Conservation (phyloP, 2,329 filamentous ascomycete species). For the Graphiopsis chlorocephala region DNA sequence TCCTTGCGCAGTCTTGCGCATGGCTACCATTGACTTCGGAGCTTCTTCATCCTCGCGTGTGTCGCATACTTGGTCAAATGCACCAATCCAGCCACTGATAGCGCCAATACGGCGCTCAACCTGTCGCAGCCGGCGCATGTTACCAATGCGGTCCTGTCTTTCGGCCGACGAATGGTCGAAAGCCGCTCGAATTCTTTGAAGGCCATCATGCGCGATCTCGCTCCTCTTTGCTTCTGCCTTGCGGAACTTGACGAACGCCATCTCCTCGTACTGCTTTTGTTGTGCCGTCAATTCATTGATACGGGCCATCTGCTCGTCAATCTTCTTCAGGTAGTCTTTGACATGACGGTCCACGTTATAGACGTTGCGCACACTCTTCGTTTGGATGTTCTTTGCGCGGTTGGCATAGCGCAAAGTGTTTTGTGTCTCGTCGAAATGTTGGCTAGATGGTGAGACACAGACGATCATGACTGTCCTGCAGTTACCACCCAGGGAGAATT, state of each 20-base stretch:
- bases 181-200: slow-evolving; percentile 74
- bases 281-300: slow-evolving; percentile 95
- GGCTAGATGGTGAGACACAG: slow-evolving; percentile 92
- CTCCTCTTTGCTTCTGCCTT: slow-evolving; percentile 88
- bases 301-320: slow-evolving; percentile 94
- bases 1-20: slow-evolving; percentile 85
- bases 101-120: slow-evolving; percentile 82
- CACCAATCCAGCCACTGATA: slow-evolving; percentile 88
- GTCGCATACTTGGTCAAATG: slow-evolving; percentile 81
- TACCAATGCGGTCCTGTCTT: slow-evolving; percentile 71
- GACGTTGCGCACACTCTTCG: slow-evolving; percentile 97
- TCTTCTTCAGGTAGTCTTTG: slow-evolving; percentile 98
- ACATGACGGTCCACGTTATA: slow-evolving; percentile 99
- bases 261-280: slow-evolving; percentile 80
- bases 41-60: slow-evolving; percentile 65
- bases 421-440: slow-evolving; percentile 96
- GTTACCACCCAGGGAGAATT: slow-evolving; percentile 95
- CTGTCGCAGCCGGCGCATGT: slow-evolving; percentile 77
- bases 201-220: slow-evolving; percentile 69
- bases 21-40: slow-evolving; percentile 65
- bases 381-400: slow-evolving; percentile 98
- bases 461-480: slow-evolving; percentile 99
- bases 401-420: slow-evolving; percentile 98
- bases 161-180: slow-evolving; percentile 79
- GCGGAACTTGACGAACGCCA: slow-evolving; percentile 82